Evolutionary conservation across 768 basidiomycete species (phyloP).

Genomic region (Sistotremastrum niveocremeum): DNA sequence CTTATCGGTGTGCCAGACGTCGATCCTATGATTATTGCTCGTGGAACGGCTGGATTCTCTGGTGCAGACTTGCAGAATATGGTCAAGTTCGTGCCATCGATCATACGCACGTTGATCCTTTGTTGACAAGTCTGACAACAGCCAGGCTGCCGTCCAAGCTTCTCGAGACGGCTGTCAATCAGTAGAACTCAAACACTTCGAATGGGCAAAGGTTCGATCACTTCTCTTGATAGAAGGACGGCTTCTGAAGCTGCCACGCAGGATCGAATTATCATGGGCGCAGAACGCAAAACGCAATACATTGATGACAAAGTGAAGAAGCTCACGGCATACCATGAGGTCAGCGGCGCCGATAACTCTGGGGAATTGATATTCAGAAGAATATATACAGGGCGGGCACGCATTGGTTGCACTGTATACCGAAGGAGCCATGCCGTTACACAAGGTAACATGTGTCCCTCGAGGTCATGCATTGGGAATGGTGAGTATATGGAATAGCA

Average conservation of each 20-base stretch:
- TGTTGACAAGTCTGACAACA: constrained; percentile 10
- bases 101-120: too few species aligned
- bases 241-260: constrained; percentile 12
- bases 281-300: constrained; percentile 81
- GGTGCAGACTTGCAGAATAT: constrained; percentile 96
- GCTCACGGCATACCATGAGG: constrained; percentile 95
- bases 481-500: constrained; percentile 31
- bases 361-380: neutral
- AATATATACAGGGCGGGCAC: constrained; percentile 60
- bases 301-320: constrained; percentile 79
- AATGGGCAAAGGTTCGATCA: constrained; percentile 81
- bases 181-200: constrained; percentile 74
- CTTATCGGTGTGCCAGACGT: constrained; percentile 34
- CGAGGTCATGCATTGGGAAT: constrained; percentile 88
- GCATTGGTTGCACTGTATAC: constrained; percentile 92
- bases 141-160: constrained; percentile 90
- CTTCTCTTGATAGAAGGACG: neutral
- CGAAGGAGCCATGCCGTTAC: constrained; percentile 88
- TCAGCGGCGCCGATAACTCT: constrained; percentile 15
- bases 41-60: constrained; percentile 92
- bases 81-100: constrained; percentile 59
- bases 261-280: constrained; percentile 96
- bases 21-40: constrained; percentile 77
- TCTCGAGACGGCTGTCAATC: constrained; percentile 65
- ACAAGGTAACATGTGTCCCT: constrained; percentile 96